Conservation (phyloP, 2,329 filamentous ascomycete species). For the Pyrenochaeta sp. region DNA sequence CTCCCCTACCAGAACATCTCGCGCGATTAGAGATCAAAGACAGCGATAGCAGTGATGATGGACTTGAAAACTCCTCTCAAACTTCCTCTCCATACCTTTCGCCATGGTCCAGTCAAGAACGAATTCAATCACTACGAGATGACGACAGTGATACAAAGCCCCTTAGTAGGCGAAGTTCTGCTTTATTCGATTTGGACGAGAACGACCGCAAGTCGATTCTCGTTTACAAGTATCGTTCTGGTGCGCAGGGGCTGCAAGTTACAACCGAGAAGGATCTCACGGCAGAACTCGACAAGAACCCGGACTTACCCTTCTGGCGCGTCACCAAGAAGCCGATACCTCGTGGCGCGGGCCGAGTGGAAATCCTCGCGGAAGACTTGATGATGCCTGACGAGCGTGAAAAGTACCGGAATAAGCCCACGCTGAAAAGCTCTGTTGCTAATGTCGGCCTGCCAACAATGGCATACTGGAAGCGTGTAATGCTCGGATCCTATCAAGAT, state of each 20-base stretch:
- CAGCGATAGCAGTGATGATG: too few relatives aligned
- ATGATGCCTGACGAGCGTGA: conserved; percentile 43
- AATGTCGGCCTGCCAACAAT: conserved; percentile 55
- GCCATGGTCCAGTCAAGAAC: too few relatives aligned
- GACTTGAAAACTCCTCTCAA: too few relatives aligned
- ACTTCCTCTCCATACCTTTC: too few relatives aligned
- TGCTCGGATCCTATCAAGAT: conserved; percentile 55
- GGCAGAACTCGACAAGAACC: conserved; percentile 48
- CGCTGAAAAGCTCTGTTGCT: conserved; percentile 56
- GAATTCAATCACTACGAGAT: too few relatives aligned
- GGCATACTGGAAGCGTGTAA: conserved; percentile 55
- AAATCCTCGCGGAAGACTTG: conserved; percentile 56
- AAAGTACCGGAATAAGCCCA: conserved; percentile 53
- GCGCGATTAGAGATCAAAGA: too few relatives aligned
- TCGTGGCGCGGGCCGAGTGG: conserved; percentile 54
- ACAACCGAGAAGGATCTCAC: conserved; percentile 56
- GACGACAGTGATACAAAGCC: too few relatives aligned
- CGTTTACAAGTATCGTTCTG: conserved; percentile 56
- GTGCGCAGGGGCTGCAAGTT: conserved; percentile 47
- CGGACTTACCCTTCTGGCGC: conserved; percentile 49
- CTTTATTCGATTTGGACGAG: conserved; percentile 55
- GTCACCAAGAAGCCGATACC: conserved; percentile 57
- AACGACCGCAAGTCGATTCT: conserved; percentile 53
- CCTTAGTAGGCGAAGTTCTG: too few relatives aligned
- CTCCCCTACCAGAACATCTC: too few relatives aligned